Evolutionary conservation across 345 rosid genomes (phyloP).

Genomic region (Linum lewisii): DNA sequence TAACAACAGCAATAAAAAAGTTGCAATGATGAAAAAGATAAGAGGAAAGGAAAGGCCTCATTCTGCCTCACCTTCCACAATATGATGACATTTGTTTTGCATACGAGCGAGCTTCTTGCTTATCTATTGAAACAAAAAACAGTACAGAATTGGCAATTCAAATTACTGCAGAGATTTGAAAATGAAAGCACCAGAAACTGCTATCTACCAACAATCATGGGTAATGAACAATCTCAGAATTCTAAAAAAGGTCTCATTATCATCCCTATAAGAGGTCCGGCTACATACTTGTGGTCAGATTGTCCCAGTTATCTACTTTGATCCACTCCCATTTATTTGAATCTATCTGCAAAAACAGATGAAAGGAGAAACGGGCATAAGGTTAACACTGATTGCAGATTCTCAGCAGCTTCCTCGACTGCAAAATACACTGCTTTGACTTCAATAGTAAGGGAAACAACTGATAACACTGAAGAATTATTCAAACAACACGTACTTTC

Average conservation of each 20-base stretch:
- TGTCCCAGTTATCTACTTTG: constrained; percentile 62
- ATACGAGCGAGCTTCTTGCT: constrained; percentile 83
- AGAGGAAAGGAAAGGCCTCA: not conserved
- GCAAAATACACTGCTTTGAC: not conserved
- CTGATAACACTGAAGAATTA: not conserved
- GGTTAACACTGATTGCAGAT: not conserved
- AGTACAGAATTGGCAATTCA: not conserved
- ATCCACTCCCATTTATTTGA: constrained; percentile 46
- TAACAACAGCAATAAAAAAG: not conserved
- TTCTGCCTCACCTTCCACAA: constrained; percentile 71
- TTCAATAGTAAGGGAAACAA: constrained; percentile 5
- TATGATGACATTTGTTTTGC: constrained; percentile 79
- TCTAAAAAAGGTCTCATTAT: not conserved
- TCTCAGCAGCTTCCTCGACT: not conserved
- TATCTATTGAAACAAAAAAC: constrained; percentile 35
- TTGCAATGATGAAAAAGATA: not conserved
- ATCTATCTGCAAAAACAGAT: constrained; percentile 43
- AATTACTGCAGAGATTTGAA: not conserved
- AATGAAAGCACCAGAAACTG: not conserved
- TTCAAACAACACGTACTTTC: constrained; percentile 36
- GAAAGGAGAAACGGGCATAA: too few species aligned
- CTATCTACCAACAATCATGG: too few species aligned
- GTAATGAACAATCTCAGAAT: too few species aligned
- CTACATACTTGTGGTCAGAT: constrained; percentile 36
- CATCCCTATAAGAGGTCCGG: not conserved